Percentiles rank a stretch among this genome's conserved stretches.
These are phyloP conservation scores for Geotrichum aggregatum DNA, from an alignment of 1,139 yeast species.

Conservation along the genomic window DNA sequence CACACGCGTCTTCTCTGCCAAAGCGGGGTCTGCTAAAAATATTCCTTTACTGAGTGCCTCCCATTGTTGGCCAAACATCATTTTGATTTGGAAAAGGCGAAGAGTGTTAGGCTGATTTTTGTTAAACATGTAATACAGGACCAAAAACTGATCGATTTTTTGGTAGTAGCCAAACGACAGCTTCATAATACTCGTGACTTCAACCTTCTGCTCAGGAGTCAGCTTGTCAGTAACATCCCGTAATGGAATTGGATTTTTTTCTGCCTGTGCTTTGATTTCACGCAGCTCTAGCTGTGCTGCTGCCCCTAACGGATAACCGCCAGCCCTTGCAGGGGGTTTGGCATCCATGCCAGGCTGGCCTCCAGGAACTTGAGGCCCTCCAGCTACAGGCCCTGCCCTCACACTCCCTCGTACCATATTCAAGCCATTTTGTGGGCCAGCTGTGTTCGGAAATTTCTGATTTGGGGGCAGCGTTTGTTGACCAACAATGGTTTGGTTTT, in stretches of 20 bases:
- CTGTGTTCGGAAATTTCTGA: background rate
- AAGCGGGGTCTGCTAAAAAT: constrained; percentile 63
- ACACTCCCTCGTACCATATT: background rate
- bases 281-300: constrained; percentile 7
- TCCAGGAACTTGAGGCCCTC: background rate
- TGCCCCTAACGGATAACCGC: background rate
- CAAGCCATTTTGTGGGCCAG: background rate
- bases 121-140: constrained; percentile 70
- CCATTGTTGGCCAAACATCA: constrained; percentile 70
- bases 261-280: constrained; percentile 13
- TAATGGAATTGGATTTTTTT: constrained; percentile 44
- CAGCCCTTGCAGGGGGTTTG: background rate
- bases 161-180: constrained; percentile 60
- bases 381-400: background rate
- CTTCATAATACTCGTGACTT: constrained; percentile 56
- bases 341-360: background rate
- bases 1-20: constrained; percentile 62
- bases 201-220: constrained; percentile 59
- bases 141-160: constrained; percentile 69
- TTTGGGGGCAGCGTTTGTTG: background rate
- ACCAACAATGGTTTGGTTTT: background rate
- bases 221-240: constrained; percentile 61
- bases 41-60: constrained; percentile 61
- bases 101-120: constrained; percentile 71
- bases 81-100: constrained; percentile 70